These are phyloP conservation scores for Solanum bulbocastanum DNA, from an alignment of 257 asterid species.

Conservation along the genomic window DNA sequence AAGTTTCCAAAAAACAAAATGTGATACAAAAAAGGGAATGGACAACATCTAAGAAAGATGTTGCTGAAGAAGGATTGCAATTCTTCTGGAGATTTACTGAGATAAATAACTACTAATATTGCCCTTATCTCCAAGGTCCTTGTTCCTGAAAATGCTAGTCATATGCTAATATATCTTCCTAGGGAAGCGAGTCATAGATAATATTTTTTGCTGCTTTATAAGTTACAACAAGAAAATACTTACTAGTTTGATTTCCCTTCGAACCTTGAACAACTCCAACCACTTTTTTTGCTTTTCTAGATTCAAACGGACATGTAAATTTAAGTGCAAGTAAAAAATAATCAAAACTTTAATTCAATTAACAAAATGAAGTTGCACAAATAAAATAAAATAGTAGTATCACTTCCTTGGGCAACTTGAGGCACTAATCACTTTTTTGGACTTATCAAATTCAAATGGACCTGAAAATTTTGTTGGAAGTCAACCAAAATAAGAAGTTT, in stretches of 20 bases:
- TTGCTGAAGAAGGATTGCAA: too few relatives aligned
- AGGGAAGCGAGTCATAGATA: neutral
- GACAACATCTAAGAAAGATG: too few relatives aligned
- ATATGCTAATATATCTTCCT: neutral
- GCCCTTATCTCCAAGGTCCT: too few relatives aligned
- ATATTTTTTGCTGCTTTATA: neutral
- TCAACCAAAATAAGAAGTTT: too few relatives aligned
- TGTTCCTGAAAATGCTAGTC: too few relatives aligned
- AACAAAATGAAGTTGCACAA: neutral
- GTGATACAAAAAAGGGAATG: neutral
- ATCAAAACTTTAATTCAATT: neutral
- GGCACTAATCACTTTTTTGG: neutral
- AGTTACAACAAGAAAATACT: neutral
- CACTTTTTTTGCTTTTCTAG: neutral
- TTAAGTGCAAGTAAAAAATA: neutral
- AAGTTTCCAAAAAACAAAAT: neutral
- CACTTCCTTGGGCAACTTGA: neutral
- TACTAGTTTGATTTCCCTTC: neutral
- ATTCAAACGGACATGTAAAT: neutral
- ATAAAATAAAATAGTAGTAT: neutral
- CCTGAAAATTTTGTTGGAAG: neutral
- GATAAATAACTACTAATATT: too few relatives aligned
- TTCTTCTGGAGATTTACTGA: too few relatives aligned
- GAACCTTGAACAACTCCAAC: neutral
- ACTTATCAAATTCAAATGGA: neutral